These are phyloP conservation scores for Cladophialophora yegresii DNA, from an alignment of 2,329 filamentous ascomycete genomes.

Conservation along the genomic window DNA sequence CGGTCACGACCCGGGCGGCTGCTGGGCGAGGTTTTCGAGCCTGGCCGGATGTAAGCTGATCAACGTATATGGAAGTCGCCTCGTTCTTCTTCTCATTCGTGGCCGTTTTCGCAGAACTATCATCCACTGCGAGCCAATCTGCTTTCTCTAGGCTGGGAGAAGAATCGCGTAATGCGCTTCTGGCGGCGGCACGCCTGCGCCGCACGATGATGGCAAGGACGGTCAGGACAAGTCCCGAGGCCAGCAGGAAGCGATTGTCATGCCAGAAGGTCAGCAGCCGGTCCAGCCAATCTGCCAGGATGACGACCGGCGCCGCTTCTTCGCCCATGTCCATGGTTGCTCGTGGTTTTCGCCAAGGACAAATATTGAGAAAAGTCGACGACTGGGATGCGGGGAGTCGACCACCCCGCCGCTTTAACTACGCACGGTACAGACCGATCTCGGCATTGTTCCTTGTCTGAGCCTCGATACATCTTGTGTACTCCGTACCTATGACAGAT, in stretches of 20 bases:
- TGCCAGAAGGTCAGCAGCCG: conserved; percentile 32
- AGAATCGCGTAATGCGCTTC: conserved; percentile 14
- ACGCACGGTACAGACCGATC: too few species aligned
- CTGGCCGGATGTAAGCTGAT: conserved; percentile 3
- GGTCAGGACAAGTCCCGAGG: conserved; percentile 15
- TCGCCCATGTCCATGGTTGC: conserved; percentile 33
- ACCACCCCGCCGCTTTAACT: neutral
- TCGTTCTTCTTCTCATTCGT: conserved; percentile 12
- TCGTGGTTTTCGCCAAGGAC: neutral
- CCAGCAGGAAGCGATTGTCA: conserved; percentile 27
- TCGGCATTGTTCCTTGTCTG: neutral
- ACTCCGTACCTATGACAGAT: too few species aligned
- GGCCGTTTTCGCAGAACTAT: neutral
- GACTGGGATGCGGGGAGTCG: neutral
- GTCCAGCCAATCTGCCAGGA: conserved; percentile 35
- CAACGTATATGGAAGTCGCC: neutral
- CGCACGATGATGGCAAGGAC: conserved; percentile 22
- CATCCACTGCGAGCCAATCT: conserved; percentile 18
- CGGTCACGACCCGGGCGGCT: conserved; percentile 32
- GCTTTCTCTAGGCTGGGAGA: conserved; percentile 31
- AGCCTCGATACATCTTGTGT: neutral
- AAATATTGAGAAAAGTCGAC: conserved; percentile 1
- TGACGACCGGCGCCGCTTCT: conserved; percentile 28
- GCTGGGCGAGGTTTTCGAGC: conserved; percentile 26
- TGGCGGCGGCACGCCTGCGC: conserved; percentile 18